Evolutionary conservation across 2,329 filamentous ascomycete genomes (phyloP), one percentile per base, ranked within the genome.

Genomic region (Knufia petricola): DNA sequence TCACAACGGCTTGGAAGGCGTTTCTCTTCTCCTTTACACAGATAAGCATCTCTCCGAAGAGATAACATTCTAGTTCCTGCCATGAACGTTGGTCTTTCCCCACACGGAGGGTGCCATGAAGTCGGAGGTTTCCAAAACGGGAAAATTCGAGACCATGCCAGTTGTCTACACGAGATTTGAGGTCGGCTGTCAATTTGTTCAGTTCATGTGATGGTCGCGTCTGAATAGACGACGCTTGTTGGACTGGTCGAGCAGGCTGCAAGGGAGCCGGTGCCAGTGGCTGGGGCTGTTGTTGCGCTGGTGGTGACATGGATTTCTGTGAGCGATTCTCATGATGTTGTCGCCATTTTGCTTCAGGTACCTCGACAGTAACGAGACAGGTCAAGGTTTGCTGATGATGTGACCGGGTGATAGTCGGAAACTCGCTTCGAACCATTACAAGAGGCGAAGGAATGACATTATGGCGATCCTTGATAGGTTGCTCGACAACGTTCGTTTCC

Each of bases 41-140:
- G 56, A 98, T 98, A 59, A 98, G 84, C 92, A 98, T 98, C 69
- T 98, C 92, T 3, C 85, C 87, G 63, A 98, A 98, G 24, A 98
- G 76, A 64, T 87, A 98, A 66, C 92, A 98, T 65, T 98, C 89
- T 48, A 98, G 70, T 64, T 96, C 92, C 70, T 98, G 92, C 92
- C 92, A 98, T 4, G 89, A 89, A 55, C 90, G 77, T 57, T 88
- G 88, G 66, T 98, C 92, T 68, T 98, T 98, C 59, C 92, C 92
- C 19, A 98, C 92, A 46, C 87, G 82, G 50, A 98, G 79, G 2
- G 84, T 89, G 23, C 88, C 90, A 60, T 95, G 89, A 26, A 96
- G 72, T 26, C 89, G 81, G 56, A 98, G 75, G 63, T 92, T 94
- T 54, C 92, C 92, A 63, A 98, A 98, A 55, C 85, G 51, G 20